Evolutionary conservation across 2,329 filamentous ascomycete species (phyloP), one percentile per base, ranked within the genome.

Genomic region (Davidsoniella virescens): DNA sequence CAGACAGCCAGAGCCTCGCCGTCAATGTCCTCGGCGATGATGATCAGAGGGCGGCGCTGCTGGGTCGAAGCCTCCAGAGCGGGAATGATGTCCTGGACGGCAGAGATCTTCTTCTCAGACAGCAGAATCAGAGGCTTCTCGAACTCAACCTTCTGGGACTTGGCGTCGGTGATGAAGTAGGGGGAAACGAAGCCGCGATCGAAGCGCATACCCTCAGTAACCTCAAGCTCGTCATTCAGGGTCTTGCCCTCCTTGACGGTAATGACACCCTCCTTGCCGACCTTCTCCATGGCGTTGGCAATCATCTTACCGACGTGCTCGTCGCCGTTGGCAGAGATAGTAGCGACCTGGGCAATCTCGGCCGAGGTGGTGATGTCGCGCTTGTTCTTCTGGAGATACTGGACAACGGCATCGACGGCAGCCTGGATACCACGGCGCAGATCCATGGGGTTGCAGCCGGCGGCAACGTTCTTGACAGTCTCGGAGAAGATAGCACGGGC

Each of bases 231-330:
- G 60, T 98, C 92, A 62, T 85, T 80, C 64, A 94, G 82, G 54
- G 92, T 96, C 84, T 96, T 98, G 66, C 92, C 92, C 77, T 98
- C 92, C 83, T 98, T 98, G 64, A 96, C 90, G 53, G 92, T 98
- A 68, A 98, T 98, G 63, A 98, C 92, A 75, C 92, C 92, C 75
- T 98, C 92, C 79, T 98, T 98, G 70, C 92, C 92, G 56, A 98
- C 92, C 78, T 94, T 94, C 78, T 98, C 92, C 92, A 98, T 98
- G 60, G 92, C 92, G 65, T 81, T 95, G 64, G 92, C 88, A 67
- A 98, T 92, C 64, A 98, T 79, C 70, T 87, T 82, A 61, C 92
- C 92, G 62, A 98, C 86, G 71, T 95, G 88, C 53, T 79, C 80
- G 65, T 98, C 92, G 59, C 92, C 92, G 70, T 98, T 98, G 67